Base-by-base conservation (phyloP, 305 asterid genomes). In the Fraxinus velutina region DNA sequence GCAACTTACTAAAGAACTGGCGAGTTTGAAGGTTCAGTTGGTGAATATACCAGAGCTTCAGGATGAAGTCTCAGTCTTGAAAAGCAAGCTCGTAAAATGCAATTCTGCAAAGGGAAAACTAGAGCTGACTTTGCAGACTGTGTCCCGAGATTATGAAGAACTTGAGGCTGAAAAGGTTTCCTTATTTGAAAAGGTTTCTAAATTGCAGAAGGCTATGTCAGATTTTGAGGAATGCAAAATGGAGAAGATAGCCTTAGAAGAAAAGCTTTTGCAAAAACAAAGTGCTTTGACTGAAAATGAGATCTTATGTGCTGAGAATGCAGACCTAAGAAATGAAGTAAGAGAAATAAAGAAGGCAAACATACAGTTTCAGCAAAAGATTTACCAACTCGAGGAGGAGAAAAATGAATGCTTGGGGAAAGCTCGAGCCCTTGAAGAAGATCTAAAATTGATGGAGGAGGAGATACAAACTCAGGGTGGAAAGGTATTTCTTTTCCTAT, bases 161-260 rank as follows among this genome's bases (percentile, higher is more conserved):
- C 82, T 92, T 77, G 91, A 88, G 86, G 88, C 85, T 0, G 96
- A 93, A 81, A 93, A 93, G 9, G 74, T 73, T 77, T 88, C 84
- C 7, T 81, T 86, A 21, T 81, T 73, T 30, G 90, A 89, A 37
- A 88, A 88, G 77, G 80, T 90, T 15, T 84, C 85, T 50, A n/a
- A 81, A 78, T 83, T 93, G 62, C 88, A 89, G 85, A 77, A 80
- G 29, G 80, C 76, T 24, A 62, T 88, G 82, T 77, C 74, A 17
- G 95, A 90, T 81, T 85, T 86, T 76, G 97, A 93, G 90, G 91
- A 86, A 74, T 89, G 94, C 90, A 90, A 88, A 50, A 84, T 87
- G 84, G 83, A 76, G 66, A 90, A 81, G 78, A 47, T 82, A 79
- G 84, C 50, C 10, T 70, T 91, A 7, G 93, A 90, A 88, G 92